Conservation (phyloP, 2,329 filamentous ascomycete species). For the Macrophomina pseudophaseolina region DNA sequence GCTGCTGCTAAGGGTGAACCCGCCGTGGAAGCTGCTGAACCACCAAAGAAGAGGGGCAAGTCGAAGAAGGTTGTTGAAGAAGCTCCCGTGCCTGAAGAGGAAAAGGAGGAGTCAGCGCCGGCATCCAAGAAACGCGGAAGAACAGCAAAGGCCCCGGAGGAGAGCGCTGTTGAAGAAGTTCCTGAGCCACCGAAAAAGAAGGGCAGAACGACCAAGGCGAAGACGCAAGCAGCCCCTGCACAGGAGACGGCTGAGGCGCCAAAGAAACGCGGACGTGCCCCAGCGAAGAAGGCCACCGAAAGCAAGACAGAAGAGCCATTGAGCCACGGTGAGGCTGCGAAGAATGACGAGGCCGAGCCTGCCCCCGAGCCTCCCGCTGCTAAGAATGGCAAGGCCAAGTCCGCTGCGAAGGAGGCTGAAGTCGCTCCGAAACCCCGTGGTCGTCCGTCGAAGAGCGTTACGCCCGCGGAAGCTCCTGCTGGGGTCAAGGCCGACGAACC, state of each 20-base stretch:
- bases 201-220: conserved; percentile 20
- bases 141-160: conserved; percentile 23
- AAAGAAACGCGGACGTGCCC: conserved; percentile 27
- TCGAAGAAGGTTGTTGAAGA: conserved; percentile 17
- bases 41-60: conserved; percentile 8
- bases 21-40: conserved; percentile 12
- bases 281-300: background rate
- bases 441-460: conserved; percentile 4
- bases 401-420: background rate
- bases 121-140: conserved; percentile 20
- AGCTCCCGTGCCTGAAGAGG: background rate
- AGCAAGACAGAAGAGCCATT: conserved; percentile 31
- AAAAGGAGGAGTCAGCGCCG: background rate
- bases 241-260: conserved; percentile 6
- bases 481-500: background rate
- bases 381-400: background rate
- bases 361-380: background rate
- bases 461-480: conserved; percentile 2
- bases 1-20: conserved; percentile 5
- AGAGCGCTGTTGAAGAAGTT: background rate
- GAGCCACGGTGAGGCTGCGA: conserved; percentile 10
- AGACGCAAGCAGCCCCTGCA: background rate
- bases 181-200: conserved; percentile 26
- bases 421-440: conserved; percentile 9
- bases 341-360: conserved; percentile 3